Evolutionary conservation across 163 green algal species (phyloP), one percentile per base, ranked within the genome.

Genomic region (Volvox carteri): DNA sequence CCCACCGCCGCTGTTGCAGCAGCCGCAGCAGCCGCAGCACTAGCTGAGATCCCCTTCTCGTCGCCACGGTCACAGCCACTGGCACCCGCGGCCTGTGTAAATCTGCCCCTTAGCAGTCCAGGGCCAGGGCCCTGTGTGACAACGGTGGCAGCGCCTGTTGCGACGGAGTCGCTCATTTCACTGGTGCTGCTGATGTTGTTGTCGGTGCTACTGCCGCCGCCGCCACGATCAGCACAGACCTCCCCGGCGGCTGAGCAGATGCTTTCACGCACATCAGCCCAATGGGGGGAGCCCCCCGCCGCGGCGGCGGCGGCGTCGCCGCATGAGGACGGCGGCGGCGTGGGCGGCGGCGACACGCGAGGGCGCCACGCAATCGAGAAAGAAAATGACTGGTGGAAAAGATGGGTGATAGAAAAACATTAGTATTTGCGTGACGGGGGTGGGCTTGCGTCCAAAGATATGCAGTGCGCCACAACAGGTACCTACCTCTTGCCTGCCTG

Each of bases 371-470:
- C 30, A 1, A 46, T 65, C 1, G 75, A 84, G 75, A 84, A 84
- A 30, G 75, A 84, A n/a, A 84, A 84, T 33, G 67, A 46, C 75
- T 81, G 74, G 50, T 12, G 50, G 50, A 8, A 65, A 30, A n/a
- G n/a, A n/a, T n/a, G n/a, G n/a, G n/a, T n/a, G n/a, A n/a, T n/a
- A n/a, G n/a, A n/a, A n/a, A n/a, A n/a, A n/a, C n/a, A n/a, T n/a
- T n/a, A n/a, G n/a, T n/a, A n/a, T n/a, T n/a, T n/a, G n/a, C n/a
- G n/a, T n/a, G n/a, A n/a, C n/a, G n/a, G n/a, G n/a, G n/a, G n/a
- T n/a, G n/a, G n/a, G n/a, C n/a, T n/a, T n/a, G n/a, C n/a, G n/a
- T n/a, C n/a, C n/a, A n/a, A n/a, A n/a, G n/a, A n/a, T n/a, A n/a
- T n/a, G n/a, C n/a, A n/a, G n/a, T n/a, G n/a, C n/a, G n/a, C n/a